Conservation (phyloP, 1,284 basidiomycete species). For the Earliella scabrosa region DNA sequence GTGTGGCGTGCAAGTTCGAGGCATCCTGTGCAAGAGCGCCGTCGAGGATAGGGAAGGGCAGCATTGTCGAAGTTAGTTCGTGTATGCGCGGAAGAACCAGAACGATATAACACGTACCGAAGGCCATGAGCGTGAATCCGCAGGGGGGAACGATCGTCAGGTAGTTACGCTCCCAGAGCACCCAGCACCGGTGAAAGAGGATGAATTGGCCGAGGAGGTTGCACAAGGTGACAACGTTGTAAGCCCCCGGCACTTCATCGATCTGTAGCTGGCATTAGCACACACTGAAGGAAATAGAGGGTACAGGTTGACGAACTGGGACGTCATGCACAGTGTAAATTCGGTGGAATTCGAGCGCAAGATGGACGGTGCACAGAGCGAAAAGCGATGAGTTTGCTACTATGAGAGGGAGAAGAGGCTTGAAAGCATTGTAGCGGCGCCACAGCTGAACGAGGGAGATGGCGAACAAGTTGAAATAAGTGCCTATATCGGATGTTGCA, state of each 20-base stretch:
- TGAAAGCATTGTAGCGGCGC: background rate
- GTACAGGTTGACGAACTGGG: slow-evolving; percentile 31
- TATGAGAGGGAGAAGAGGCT: slow-evolving; percentile 17
- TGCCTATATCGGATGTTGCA: background rate
- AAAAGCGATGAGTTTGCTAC: slow-evolving; percentile 38
- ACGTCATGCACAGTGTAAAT: slow-evolving; percentile 28
- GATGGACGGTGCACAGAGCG: slow-evolving; percentile 40
- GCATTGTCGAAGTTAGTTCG: no score
- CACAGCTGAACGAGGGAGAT: background rate
- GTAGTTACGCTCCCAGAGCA: slow-evolving; percentile 39
- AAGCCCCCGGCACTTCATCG: slow-evolving; percentile 30
- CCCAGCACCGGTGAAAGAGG: slow-evolving; percentile 45
- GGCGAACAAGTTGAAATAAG: background rate
- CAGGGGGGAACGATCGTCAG: slow-evolving; percentile 37
- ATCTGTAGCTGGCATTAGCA: slow-evolving; percentile 33
- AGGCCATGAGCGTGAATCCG: slow-evolving; percentile 35
- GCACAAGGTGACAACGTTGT: slow-evolving; percentile 40
- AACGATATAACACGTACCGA: slow-evolving; percentile 31
- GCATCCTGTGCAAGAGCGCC: background rate
- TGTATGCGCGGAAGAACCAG: no score
- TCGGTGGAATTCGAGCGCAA: slow-evolving; percentile 42
- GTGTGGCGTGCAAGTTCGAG: background rate
- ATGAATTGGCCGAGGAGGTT: slow-evolving; percentile 43
- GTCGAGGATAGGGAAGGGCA: background rate
- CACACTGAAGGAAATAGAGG: slow-evolving; percentile 10